Conservation (phyloP, 805 yeast species). For the Millerago galiae region DNA sequence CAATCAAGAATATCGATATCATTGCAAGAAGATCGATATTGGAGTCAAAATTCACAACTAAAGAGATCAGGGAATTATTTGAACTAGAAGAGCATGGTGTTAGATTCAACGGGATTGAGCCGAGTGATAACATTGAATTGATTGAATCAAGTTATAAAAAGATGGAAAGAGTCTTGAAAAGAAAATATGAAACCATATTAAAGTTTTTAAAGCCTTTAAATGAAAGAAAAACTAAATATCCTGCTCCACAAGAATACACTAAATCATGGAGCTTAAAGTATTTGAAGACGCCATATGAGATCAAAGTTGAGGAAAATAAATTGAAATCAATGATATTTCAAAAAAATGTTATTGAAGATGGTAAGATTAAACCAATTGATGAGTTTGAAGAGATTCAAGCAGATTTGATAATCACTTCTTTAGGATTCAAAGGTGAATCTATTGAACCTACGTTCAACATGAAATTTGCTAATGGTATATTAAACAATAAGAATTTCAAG, state of each 20-base stretch:
- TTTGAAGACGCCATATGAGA: conserved; percentile 55
- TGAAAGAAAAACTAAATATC: conserved; percentile 20
- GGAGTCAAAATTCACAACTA: conserved; percentile 86
- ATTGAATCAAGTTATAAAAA: conserved; percentile 23
- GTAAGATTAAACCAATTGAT: conserved; percentile 21
- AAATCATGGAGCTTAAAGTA: conserved; percentile 63
- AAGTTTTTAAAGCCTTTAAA: conserved; percentile 38
- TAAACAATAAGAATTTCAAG: conserved; percentile 41
- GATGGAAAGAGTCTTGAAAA: conserved; percentile 46
- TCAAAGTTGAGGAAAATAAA: conserved; percentile 32
- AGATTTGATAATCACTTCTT: conserved; percentile 70
- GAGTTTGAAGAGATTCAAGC: conserved; percentile 30
- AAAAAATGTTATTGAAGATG: conserved; percentile 35
- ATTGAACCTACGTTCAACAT: conserved; percentile 41
- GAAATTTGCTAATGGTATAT: conserved; percentile 45
- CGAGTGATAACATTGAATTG: conserved; percentile 10
- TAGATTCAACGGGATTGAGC: conserved; percentile 40
- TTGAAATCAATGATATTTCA: conserved; percentile 43
- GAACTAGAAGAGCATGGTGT: conserved; percentile 47
- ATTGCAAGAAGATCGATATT: conserved; percentile 83
- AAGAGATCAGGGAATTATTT: conserved; percentile 82
- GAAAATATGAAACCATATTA: conserved; percentile 58
- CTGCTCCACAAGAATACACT: conserved; percentile 9
- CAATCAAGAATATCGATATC: conserved; percentile 58
- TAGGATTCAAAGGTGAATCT: conserved; percentile 75